phyloP scores from a whole-genome alignment of 805 yeast species.

The Schwanniomyces yamadae region DNA sequence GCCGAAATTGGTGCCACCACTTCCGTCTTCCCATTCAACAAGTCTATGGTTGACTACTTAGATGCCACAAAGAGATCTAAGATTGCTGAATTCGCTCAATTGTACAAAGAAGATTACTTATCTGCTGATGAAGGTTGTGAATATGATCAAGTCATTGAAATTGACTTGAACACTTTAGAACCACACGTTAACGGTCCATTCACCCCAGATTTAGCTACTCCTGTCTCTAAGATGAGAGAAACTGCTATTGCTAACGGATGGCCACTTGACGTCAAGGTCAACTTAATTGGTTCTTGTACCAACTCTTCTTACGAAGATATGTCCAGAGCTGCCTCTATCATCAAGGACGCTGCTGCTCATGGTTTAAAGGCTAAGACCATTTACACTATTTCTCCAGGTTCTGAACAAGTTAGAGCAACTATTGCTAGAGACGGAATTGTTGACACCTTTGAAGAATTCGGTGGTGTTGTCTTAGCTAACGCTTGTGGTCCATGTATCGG shows the following conservation, averaged over 20 bases:
- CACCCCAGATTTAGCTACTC: slow-evolving; percentile 97
- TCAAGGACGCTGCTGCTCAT: slow-evolving; percentile 83
- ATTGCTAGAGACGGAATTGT: slow-evolving; percentile 95
- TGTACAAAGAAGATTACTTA: slow-evolving; percentile 62
- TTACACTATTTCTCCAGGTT: slow-evolving; percentile 95
- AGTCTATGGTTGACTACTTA: slow-evolving; percentile 83
- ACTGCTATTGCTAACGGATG: slow-evolving; percentile 82
- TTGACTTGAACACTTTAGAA: slow-evolving; percentile 84
- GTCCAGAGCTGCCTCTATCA: slow-evolving; percentile 93
- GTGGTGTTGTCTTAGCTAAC: slow-evolving; percentile 92
- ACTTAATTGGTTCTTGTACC: slow-evolving; percentile 97
- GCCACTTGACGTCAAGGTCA: slow-evolving; percentile 92
- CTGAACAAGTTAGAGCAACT: slow-evolving; percentile 97
- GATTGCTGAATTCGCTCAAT: slow-evolving; percentile 77
- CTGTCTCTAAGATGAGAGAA: slow-evolving; percentile 81
- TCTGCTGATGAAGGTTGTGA: slow-evolving; percentile 90
- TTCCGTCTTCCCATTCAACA: slow-evolving; percentile 94
- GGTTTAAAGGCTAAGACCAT: slow-evolving; percentile 91
- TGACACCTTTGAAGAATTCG: slow-evolving; percentile 82
- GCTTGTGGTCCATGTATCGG: slow-evolving; percentile 99
- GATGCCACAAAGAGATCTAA: slow-evolving; percentile 82
- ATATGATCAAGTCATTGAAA: slow-evolving; percentile 90
- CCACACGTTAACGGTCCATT: slow-evolving; percentile 98
- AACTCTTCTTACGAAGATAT: slow-evolving; percentile 98
- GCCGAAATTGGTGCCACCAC: slow-evolving; percentile 99